A percentile compares a stretch with the other conserved stretches of the same genome.
phyloP scores from a whole-genome alignment of 2,329 filamentous ascomycete species.

The Beauveria sp. region DNA sequence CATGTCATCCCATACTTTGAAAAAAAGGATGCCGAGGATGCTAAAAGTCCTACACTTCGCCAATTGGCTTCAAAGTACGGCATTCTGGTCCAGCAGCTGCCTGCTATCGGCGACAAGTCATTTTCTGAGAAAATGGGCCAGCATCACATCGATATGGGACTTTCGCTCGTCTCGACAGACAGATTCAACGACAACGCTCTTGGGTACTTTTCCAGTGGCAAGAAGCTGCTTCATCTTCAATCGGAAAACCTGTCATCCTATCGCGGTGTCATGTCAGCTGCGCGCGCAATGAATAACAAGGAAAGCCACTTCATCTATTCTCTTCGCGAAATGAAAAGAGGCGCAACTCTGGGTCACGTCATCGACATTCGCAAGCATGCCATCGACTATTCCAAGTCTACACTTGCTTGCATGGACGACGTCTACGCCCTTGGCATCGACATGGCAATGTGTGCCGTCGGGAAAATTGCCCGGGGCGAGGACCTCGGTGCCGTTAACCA shows the following conservation, averaged over 20 bases:
- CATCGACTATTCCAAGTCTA: slow-evolving; percentile 1
- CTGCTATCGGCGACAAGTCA: neutral
- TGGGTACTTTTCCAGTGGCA: neutral
- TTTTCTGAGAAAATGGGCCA: neutral
- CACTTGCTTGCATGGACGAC: neutral
- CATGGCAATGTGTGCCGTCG: neutral
- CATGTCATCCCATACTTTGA: slow-evolving; percentile 9
- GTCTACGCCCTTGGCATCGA: slow-evolving; percentile 1
- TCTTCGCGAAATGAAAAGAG: neutral
- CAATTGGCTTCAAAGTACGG: slow-evolving; percentile 8
- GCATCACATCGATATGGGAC: slow-evolving; percentile 7
- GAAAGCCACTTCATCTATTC: slow-evolving; percentile 7
- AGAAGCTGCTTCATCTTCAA: neutral
- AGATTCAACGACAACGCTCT: neutral
- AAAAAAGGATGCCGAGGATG: neutral
- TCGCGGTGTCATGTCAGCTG: neutral
- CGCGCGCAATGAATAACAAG: neutral
- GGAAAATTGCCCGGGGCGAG: slow-evolving; percentile 1
- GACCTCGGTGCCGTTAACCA: neutral
- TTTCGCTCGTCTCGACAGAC: neutral
- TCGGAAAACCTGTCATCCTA: slow-evolving; percentile 2
- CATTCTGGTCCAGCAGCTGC: slow-evolving; percentile 7
- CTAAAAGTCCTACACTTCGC: neutral
- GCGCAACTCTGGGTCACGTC: neutral
- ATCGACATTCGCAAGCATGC: slow-evolving; percentile 6